Evolutionary conservation across 176 grass and related monocot genomes (phyloP), one percentile per base, ranked within the genome.

Genomic region (Oryza longistaminata): DNA sequence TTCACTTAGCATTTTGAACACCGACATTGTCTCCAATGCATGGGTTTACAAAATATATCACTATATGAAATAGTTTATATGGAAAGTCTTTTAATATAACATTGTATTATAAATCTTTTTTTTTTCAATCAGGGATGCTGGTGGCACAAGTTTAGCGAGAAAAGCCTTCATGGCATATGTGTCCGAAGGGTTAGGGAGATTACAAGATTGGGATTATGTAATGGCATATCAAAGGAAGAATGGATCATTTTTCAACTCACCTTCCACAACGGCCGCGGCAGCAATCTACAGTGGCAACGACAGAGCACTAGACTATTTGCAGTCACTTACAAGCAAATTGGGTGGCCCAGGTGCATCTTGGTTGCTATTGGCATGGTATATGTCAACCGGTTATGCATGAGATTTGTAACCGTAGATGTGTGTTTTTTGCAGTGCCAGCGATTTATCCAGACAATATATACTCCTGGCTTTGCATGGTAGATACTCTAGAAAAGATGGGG

Each of bases 121-220:
- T n/a, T n/a, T 29, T 29, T 29, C 44, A 46, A 46, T 11, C 10
- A 46, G 44, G 44, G 44, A 46, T 46, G 10, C 44, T 11, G 44
- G 44, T 46, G 44, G 44, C 6, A 46, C 44, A 11, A 46, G 1
- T 46, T 46, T 11, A 46, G 88, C 85, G 40, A 78, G 60, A 77
- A 81, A 91, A 88, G 73, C 79, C 33, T 97, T 94, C 45, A 78
- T 94, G 65, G 90, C 90, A 4, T 97, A 90, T 85, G 68, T 94
- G 7, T 34, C 90, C 13, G 95, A 97, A 86, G 92, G 92, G 31
- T 81, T 97, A 61, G 88, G 85, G 53, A 82, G 81, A 44, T 25
- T 37, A 9, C 60, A 86, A 14, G 90, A 94, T 11, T 91, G 84
- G 87, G 75, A 88, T 76, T 75, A 92, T 78, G 27, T 82, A 66